Evolutionary conservation across 2,329 filamentous ascomycete species (phyloP).

Genomic region (Mariannaea elegans): DNA sequence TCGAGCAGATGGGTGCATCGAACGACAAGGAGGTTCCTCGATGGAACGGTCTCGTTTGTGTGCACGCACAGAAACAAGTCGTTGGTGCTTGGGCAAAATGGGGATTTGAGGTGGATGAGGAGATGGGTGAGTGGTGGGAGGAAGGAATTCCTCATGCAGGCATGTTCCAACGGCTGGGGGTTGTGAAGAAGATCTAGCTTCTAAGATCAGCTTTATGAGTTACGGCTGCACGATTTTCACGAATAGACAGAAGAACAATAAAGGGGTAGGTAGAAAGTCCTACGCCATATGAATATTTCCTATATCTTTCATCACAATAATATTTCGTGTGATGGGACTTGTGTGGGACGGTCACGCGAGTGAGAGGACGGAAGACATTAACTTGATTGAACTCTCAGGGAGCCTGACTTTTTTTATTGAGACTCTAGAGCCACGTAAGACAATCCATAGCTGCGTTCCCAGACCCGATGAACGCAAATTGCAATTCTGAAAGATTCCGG

Average conservation of each 20-base stretch:
- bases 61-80: slow-evolving; percentile 79
- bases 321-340: background rate
- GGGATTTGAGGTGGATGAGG: slow-evolving; percentile 78
- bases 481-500: slow-evolving; percentile 58
- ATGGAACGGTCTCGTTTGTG: slow-evolving; percentile 80
- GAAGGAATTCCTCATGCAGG: slow-evolving; percentile 87
- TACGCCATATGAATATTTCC: background rate
- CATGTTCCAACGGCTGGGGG: slow-evolving; percentile 71
- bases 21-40: slow-evolving; percentile 55
- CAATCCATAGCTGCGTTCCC: slow-evolving; percentile 56
- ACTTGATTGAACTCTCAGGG: slow-evolving; percentile 49
- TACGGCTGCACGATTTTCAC: slow-evolving; percentile 8
- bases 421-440: slow-evolving; percentile 54
- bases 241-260: background rate
- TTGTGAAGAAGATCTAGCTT: slow-evolving; percentile 41
- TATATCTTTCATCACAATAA: too few relatives aligned
- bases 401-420: slow-evolving; percentile 55
- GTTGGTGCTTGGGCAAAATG: slow-evolving; percentile 72
- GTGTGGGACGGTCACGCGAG: slow-evolving; percentile 3
- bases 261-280: background rate
- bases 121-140: slow-evolving; percentile 81
- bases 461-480: slow-evolving; percentile 57
- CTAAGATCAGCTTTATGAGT: background rate
- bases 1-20: slow-evolving; percentile 53
- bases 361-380: slow-evolving; percentile 24